Base-by-base conservation (phyloP, 768 basidiomycete genomes). In the Suillus lakei region DNA sequence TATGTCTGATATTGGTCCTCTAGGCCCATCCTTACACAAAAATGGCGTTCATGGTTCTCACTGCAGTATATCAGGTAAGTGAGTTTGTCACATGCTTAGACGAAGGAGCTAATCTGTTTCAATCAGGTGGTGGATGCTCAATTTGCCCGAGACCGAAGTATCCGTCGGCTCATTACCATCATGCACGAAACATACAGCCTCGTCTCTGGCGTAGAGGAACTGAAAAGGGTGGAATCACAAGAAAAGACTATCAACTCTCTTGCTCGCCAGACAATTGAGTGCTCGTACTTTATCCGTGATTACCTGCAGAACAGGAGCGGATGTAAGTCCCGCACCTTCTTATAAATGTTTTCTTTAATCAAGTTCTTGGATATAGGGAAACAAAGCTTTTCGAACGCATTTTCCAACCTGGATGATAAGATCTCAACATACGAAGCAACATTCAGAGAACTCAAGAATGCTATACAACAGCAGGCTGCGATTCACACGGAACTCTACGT, bases 281-380 rank as follows among this genome's bases (percentile, higher is more conserved):
- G 76, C 53, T 71, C 68, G 2, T 75, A 76, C 65, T 77, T 77
- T 48, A 74, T 77, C 34, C 67, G 64, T 10, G 73, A 72, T 39
- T 74, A 75, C 59, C 63, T 70, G 43, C 70, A 65, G 59, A 67
- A 59, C 23, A 69, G 64, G 32, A 68, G 64, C 30, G 67, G 72
- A 21, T 39, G 74, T 76, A 46, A 38, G 73, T 70, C 63, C 13
- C 7, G 16, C 10, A 18, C 16, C 46, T 34, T 56, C 23, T 18
- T 21, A n/a, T 5, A 4, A 59, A 30, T 28, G 10, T 12, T 21
- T 16, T 39, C 18, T 13, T 28, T 59, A 38, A 41, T 26, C 9
- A 28, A 18, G 8, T 59, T 30, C 3, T 28, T 30, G 18, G 28
- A 41, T 59, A 28, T 15, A 59, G 58, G 58, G 58, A 59, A 41